A percentile compares a stretch with the other conserved stretches of the same genome.
These are phyloP conservation scores for Aspergillus versicolor DNA, from an alignment of 2,329 filamentous ascomycete species.

Conservation along the genomic window DNA sequence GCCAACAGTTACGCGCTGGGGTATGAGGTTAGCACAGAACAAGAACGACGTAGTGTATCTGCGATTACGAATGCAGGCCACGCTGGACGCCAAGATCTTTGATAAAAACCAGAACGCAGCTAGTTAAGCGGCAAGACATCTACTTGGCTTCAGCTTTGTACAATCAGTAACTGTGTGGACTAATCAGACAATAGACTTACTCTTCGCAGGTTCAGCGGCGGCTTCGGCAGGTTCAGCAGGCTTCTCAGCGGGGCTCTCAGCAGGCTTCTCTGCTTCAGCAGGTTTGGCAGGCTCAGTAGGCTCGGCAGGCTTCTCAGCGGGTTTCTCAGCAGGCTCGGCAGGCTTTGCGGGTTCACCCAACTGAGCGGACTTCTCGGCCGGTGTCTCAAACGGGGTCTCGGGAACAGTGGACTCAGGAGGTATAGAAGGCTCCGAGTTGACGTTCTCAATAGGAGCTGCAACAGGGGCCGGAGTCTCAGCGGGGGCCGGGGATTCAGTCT, in stretches of 20 bases:
- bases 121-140: slow-evolving; percentile 6
- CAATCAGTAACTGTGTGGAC: slow-evolving; percentile 9
- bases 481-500: slow-evolving; percentile 6
- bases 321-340: slow-evolving; percentile 9
- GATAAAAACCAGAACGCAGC: not conserved
- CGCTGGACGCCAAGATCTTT: not conserved
- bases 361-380: not conserved
- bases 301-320: slow-evolving; percentile 14
- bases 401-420: slow-evolving; percentile 11
- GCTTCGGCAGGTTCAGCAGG: not conserved
- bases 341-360: not conserved
- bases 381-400: slow-evolving; percentile 2
- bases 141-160: slow-evolving; percentile 14
- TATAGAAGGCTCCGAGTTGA: slow-evolving; percentile 1
- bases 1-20: slow-evolving; percentile 16
- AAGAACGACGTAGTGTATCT: slow-evolving; percentile 1
- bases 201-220: slow-evolving; percentile 3
- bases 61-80: slow-evolving; percentile 2
- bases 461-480: slow-evolving; percentile 5
- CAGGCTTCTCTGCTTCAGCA: slow-evolving; percentile 5
- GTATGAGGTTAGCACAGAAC: slow-evolving; percentile 8
- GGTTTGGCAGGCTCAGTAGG: slow-evolving; percentile 10
- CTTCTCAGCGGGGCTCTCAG: not conserved
- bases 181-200: slow-evolving; percentile 11
- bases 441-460: slow-evolving; percentile 3